Percentiles rank a stretch among this genome's conserved stretches.
phyloP scores from a whole-genome alignment of 257 asterid species.

The Petrea volubilis region DNA sequence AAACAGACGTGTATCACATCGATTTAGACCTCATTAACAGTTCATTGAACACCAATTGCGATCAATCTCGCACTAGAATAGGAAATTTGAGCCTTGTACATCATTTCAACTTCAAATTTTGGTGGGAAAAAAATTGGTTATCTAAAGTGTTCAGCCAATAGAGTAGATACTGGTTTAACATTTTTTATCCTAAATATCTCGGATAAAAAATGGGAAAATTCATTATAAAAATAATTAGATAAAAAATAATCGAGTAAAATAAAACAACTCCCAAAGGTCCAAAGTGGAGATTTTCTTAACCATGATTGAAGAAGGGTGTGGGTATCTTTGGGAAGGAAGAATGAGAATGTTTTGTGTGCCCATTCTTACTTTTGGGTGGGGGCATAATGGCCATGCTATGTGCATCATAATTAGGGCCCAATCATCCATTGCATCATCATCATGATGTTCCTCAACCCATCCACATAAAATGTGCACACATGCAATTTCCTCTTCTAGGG shows the following conservation, averaged over 20 bases:
- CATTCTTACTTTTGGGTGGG: conserved; percentile 21
- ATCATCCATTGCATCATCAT: conserved; percentile 42
- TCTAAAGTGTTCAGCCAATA: no score
- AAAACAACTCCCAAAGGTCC: conserved; percentile 23
- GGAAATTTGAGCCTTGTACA: no score
- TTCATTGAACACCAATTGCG: no score
- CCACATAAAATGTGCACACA: conserved; percentile 16
- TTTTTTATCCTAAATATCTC: no score
- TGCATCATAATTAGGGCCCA: conserved; percentile 45
- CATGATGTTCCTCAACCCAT: conserved; percentile 51
- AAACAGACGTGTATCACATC: no score
- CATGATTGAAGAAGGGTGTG: conserved; percentile 36
- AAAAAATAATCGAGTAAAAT: not conserved
- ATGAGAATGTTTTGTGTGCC: conserved; percentile 25
- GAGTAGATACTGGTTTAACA: no score
- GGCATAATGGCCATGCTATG: conserved; percentile 34
- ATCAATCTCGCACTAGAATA: no score
- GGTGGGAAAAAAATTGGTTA: no score
- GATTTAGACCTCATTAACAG: no score
- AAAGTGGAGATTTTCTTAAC: conserved; percentile 45
- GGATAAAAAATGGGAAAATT: no score
- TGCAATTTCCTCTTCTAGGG: not conserved
- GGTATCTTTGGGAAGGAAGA: conserved; percentile 23
- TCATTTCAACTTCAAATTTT: no score
- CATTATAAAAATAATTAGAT: no score